Percentiles rank a stretch among this genome's conserved stretches.
Evolutionary conservation across 768 basidiomycete genomes (phyloP).

Genomic region (Panaeolus papilionaceus): DNA sequence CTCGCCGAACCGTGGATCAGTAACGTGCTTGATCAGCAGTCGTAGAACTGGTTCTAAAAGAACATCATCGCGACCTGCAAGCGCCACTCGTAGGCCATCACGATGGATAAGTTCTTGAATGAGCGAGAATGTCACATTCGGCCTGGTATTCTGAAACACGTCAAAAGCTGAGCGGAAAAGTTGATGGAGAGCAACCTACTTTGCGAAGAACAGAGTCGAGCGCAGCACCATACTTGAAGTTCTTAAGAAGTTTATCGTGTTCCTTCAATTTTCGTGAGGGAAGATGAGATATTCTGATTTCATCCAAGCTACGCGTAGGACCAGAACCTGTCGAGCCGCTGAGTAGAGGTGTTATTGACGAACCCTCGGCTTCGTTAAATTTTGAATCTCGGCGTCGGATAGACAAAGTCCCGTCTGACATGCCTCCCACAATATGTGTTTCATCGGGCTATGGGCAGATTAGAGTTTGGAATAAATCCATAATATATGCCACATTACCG

Average conservation of each 20-base stretch:
- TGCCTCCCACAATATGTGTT: conserved; percentile 95
- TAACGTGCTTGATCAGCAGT: conserved; percentile 82
- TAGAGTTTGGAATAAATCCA: conserved; percentile 18
- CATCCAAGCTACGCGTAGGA: not conserved
- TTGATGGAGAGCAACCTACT: conserved; percentile 44
- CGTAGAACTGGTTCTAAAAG: conserved; percentile 91
- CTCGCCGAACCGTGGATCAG: conserved; percentile 93
- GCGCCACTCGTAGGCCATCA: conserved; percentile 85
- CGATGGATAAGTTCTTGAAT: conserved; percentile 93
- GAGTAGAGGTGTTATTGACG: not conserved
- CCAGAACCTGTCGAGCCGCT: not conserved
- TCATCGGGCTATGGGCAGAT: conserved; percentile 78
- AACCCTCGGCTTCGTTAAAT: not conserved
- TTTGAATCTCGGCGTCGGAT: conserved; percentile 77
- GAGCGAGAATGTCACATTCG: conserved; percentile 86
- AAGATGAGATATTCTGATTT: conserved; percentile 7
- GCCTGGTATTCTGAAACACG: conserved; percentile 72
- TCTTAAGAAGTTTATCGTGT: conserved; percentile 90
- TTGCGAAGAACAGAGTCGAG: conserved; percentile 90
- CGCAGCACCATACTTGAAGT: conserved; percentile 94
- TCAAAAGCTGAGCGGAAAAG: conserved; percentile 16
- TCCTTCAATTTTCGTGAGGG: conserved; percentile 57
- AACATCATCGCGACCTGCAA: conserved; percentile 92
- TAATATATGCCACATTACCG: conserved; percentile 57
- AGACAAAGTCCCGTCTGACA: conserved; percentile 98